These are phyloP conservation scores for Endocalyx cinctus DNA, from an alignment of 2,329 filamentous ascomycete species.

Conservation along the genomic window DNA sequence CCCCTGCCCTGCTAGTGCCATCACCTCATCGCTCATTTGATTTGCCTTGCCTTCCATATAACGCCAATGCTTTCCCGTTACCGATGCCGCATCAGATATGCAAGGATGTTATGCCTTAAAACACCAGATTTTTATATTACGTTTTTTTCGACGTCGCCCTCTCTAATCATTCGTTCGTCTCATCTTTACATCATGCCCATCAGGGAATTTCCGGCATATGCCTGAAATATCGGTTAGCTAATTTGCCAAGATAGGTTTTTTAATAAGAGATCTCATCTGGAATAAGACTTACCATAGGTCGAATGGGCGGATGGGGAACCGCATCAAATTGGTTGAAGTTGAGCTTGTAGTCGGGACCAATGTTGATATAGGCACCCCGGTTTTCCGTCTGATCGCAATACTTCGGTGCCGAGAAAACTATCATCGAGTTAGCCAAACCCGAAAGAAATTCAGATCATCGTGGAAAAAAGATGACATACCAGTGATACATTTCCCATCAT, in stretches of 20 bases:
- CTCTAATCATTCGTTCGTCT: too few relatives aligned
- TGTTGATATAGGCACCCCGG: constrained; percentile 97
- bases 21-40: constrained; percentile 14
- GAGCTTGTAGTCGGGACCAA: constrained; percentile 86
- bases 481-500: constrained; percentile 92
- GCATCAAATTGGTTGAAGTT: constrained; percentile 92
- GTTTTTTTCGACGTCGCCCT: too few relatives aligned
- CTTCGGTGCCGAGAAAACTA: constrained; percentile 92
- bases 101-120: constrained; percentile 23
- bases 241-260: constrained; percentile 5
- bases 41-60: constrained; percentile 21
- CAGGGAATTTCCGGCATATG: constrained; percentile 80
- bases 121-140: constrained; percentile 16
- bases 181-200: constrained; percentile 70
- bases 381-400: constrained; percentile 99
- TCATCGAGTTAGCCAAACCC: constrained; percentile 21
- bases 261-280: background rate
- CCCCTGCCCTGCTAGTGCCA: too few relatives aligned
- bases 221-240: constrained; percentile 42
- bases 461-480: constrained; percentile 59
- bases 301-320: constrained; percentile 91
- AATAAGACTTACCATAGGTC: constrained; percentile 66
- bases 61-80: constrained; percentile 29
- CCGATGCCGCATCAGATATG: constrained; percentile 24
- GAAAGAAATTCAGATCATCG: too few relatives aligned